Evolutionary conservation across 2,329 filamentous ascomycete species (phyloP), one percentile per base, ranked within the genome.

Genomic region (Simplicillium sp.): DNA sequence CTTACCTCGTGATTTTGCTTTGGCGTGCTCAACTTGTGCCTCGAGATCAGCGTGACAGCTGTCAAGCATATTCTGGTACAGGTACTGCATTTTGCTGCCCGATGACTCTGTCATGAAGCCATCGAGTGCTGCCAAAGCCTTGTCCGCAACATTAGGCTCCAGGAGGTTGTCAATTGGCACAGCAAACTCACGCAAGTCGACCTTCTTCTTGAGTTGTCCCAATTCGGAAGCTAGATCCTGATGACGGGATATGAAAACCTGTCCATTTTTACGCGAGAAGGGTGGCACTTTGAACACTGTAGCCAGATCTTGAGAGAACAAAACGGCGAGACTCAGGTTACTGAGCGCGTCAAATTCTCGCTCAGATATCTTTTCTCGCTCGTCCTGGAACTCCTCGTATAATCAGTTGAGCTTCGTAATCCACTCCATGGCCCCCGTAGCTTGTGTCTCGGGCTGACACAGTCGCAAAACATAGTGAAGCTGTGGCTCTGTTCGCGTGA

Each of bases 381-480:
- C 57, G 2, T 38, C 11, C 0, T 62, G 60, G 36, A 64, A 48
- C 0, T 53, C 38, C 2, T 46, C 44, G 42, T 70, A 58, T 1
- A 70, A 52, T 2, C 60, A 53, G 2, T 53, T 54, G 5, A 72
- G 46, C 39, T 66, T 66, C 40, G 59, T 52, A 16, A 71, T 51
- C 62, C 62, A 70, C 1, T 61, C 48, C 3, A 56, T 45, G 1
- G 67, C 60, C 11, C 61, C 29, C 29, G 9, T 9, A 31, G 29
- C 29, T 9, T 9, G 9, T 1, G 55, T 63, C 1, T 63, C 57
- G 0, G 52, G 39, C 7, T 67, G 59, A 38, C 66, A 72, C 2
- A 73, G 63, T 2, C 59, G 62, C 6, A 73, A 50, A 15, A 72
- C 48, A 44, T 65, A 66, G 40, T 66, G 57, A 3, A 71, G 50